Conservation (phyloP, 345 rosid species). For the Rhodomyrtus tomentosa region DNA sequence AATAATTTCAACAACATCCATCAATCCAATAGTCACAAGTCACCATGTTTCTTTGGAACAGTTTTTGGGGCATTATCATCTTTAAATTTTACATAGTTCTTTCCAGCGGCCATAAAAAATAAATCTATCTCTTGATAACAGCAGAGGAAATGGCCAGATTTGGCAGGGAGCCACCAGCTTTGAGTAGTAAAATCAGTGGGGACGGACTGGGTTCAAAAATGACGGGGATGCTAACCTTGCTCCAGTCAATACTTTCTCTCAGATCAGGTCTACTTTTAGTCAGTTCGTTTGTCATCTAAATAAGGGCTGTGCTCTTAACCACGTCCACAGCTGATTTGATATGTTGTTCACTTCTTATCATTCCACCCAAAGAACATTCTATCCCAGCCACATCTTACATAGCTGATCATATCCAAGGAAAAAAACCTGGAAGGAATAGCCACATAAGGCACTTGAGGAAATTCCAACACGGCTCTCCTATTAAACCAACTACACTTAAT, state of each 20-base stretch:
- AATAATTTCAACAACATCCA: not conserved
- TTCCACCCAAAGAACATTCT: not conserved
- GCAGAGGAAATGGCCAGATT: not conserved
- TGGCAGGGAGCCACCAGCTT: not conserved
- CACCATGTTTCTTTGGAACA: not conserved
- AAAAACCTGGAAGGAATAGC: not conserved
- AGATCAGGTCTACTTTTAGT: not conserved
- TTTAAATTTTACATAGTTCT: not conserved
- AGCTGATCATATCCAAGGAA: not conserved
- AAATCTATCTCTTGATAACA: not conserved
- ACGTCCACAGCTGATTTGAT: not conserved
- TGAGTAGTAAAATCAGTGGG: not conserved
- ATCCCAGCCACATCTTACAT: not conserved
- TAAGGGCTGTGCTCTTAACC: not conserved
- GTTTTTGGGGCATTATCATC: not conserved
- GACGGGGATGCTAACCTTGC: not conserved
- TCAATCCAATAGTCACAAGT: not conserved
- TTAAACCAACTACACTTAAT: not conserved
- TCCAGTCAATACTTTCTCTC: not conserved
- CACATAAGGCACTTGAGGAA: not conserved
- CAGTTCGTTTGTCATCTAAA: not conserved
- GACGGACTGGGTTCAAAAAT: not conserved
- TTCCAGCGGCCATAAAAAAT: not conserved
- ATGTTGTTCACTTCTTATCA: not conserved
- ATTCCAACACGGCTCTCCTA: not conserved